Base-by-base conservation (phyloP, 2,329 filamentous ascomycete species). In the Lithohypha guttulata region DNA sequence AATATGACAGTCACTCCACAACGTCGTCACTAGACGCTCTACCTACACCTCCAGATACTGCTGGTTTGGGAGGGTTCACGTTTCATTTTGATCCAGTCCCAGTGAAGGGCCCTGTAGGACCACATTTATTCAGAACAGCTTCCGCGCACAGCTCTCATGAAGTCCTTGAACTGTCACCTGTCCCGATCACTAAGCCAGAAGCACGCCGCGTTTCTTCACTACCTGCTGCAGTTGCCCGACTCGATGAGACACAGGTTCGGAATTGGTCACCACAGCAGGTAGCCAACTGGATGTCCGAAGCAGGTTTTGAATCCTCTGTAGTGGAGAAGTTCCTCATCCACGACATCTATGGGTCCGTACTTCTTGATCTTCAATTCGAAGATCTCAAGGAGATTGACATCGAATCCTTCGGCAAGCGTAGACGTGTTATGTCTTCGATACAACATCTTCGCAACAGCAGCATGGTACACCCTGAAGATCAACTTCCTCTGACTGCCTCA, bases 341-440 rank as follows among this genome's bases (percentile, higher is more conserved):
- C 59, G 89, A 98, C 56, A 95, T 98, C 58, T 85, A 81, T 18
- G 89, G 89, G 10, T 71, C 77, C 3, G 84, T 96, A 41, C 66
- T 96, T 14, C 77, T 93, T 37, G 86, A 89, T n/a, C 66, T 98
- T 29, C 86, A 93, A 55, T 87, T 89, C 51, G 85, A 93, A 47
- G 87, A 79, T 44, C 59, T 79, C 22, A 78, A 77, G 51, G 75
- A 79, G 52, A 62, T 79, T 9, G 73, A 71, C 35, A 77, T 79
- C 31, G 60, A 64, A 31, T 79, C 75, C 0, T 79, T 79, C 49
- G 75, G 75, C 36, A 79, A 77, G 51, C 68, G 75, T 14, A 73
- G 77, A 51, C 62, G 67, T 41, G 43, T 79, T 1, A 78, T 77
- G 73, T 67, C 65, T 45, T 66, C 69, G 31, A 77, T 78, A 43